These are phyloP conservation scores for Porcisia deanei DNA, from an alignment of 208 protist species.

Conservation along the genomic window DNA sequence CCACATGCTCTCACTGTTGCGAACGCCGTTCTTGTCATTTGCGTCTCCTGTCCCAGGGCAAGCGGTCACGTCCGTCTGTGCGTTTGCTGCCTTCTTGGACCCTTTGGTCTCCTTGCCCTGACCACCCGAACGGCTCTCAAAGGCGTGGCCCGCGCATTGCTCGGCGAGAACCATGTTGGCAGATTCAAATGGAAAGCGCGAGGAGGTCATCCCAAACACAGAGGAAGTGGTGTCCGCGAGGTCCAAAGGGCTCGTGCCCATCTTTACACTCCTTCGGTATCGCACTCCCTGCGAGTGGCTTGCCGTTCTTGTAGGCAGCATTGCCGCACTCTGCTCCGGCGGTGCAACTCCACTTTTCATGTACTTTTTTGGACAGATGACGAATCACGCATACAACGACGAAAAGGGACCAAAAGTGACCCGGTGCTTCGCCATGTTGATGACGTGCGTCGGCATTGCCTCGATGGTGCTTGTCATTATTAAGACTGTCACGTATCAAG, in stretches of 20 bases:
- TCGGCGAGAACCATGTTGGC: neutral
- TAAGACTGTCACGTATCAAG: conserved; percentile 47
- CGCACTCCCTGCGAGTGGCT: conserved; percentile 48
- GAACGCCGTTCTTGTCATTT: neutral
- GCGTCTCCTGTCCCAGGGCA: no score
- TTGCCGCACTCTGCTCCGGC: conserved; percentile 62
- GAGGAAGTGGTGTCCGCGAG: conserved; percentile 11
- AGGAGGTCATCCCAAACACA: conserved; percentile 14
- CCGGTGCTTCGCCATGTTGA: conserved; percentile 58
- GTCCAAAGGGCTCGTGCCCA: conserved; percentile 35
- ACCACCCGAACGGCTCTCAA: neutral
- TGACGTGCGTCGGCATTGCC: conserved; percentile 40
- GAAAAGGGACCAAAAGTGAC: conserved; percentile 42
- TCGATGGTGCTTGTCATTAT: conserved; percentile 56
- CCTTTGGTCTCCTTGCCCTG: neutral
- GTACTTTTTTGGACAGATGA: conserved; percentile 76
- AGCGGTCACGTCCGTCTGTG: no score
- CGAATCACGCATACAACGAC: conserved; percentile 61
- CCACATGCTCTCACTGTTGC: no score
- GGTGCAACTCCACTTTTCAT: conserved; percentile 74
- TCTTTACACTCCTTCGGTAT: conserved; percentile 70
- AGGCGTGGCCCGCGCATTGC: neutral
- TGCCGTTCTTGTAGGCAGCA: conserved; percentile 61
- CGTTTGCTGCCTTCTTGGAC: no score
- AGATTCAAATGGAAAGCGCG: neutral